Percentiles rank a stretch among this genome's conserved stretches.
phyloP scores from a whole-genome alignment of 2,329 filamentous ascomycete species.

The Phialemoniopsis sp. region DNA sequence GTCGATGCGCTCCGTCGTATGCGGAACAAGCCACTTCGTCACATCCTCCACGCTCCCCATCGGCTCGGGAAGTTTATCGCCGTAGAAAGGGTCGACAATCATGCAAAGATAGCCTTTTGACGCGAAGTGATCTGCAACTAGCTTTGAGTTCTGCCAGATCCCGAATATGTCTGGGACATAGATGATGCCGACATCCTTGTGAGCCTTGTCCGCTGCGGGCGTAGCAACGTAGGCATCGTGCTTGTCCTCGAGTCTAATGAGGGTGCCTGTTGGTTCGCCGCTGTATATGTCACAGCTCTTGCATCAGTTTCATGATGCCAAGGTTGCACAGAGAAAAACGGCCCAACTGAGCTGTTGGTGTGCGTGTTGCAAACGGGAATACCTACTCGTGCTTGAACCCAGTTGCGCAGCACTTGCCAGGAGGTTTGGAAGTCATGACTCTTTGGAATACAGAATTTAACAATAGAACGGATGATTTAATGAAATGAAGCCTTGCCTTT shows the following conservation, averaged over 20 bases:
- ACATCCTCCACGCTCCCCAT: too few relatives aligned
- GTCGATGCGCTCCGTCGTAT: constrained; percentile 39
- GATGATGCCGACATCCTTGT: constrained; percentile 38
- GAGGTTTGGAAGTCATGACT: constrained; percentile 55
- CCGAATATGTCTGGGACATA: constrained; percentile 45
- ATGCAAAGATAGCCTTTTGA: constrained; percentile 67
- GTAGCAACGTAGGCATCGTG: constrained; percentile 48
- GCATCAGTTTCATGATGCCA: too few relatives aligned
- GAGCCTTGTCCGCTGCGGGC: constrained; percentile 31
- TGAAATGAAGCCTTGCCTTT: too few relatives aligned
- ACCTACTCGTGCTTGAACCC: constrained; percentile 51
- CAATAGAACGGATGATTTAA: too few relatives aligned
- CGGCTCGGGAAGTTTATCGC: too few relatives aligned
- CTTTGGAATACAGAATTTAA: too few relatives aligned
- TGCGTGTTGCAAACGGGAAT: constrained; percentile 1
- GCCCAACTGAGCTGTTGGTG: not conserved
- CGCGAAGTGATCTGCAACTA: constrained; percentile 72
- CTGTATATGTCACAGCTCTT: constrained; percentile 20
- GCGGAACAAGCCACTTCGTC: too few relatives aligned
- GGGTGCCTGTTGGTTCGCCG: constrained; percentile 41
- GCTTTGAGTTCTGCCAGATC: constrained; percentile 54
- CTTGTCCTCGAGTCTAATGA: constrained; percentile 37
- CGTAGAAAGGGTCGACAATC: constrained; percentile 68
- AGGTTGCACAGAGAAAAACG: too few relatives aligned
- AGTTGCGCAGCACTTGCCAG: constrained; percentile 46